Base-by-base conservation (phyloP, 2,329 filamentous ascomycete species). In the Orbilia ellipsospora region DNA sequence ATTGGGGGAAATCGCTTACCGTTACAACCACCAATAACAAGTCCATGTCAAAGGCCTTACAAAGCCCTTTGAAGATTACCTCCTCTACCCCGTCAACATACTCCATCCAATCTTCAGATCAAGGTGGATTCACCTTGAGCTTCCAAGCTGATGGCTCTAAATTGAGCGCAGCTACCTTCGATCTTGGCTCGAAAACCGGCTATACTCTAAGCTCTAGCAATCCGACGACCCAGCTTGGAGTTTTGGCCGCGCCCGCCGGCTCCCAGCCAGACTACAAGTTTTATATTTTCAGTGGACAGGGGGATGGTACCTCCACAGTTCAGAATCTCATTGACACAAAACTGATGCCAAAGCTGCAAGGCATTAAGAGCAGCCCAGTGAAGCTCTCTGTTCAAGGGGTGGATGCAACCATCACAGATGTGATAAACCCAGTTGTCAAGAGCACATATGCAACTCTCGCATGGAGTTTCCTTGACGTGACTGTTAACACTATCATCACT, bases 81-180 rank as follows among this genome's bases (percentile, higher is more conserved):
- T 56, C 62, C 1, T 59, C 59, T 36, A 67, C 56, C 10, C 54
- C 70, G 15, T 18, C 52, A 4, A 63, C 57, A 18, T 68, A 68
- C 20, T 23, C 63, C 8, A 57, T 74, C 18, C 55, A 73, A 23
- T 63, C 70, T 2, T 48, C 57, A 10, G 60, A 74, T 23, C 70
- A 74, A 44, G 60, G 70, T 51, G 65, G 63, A 26, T 68, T 74
- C 63, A 68, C 56, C 10, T 18, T 67, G n/a, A 57, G 54, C 44
- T 15, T 63, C 4, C 48, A 63, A 57, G 62, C 70, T 16, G 50
- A 67, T 3, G 56, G 56, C 10, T 59, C 50, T 2, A 61, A 61
- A 20, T 23, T 63, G 56, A 74, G 70, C 70, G 56, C 18, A 13
- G 31, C 60, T 40, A 63, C 23, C 18, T 44, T 74, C 36, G 56